phyloP scores from a whole-genome alignment of 345 rosid genomes.

The Brassica incana region DNA sequence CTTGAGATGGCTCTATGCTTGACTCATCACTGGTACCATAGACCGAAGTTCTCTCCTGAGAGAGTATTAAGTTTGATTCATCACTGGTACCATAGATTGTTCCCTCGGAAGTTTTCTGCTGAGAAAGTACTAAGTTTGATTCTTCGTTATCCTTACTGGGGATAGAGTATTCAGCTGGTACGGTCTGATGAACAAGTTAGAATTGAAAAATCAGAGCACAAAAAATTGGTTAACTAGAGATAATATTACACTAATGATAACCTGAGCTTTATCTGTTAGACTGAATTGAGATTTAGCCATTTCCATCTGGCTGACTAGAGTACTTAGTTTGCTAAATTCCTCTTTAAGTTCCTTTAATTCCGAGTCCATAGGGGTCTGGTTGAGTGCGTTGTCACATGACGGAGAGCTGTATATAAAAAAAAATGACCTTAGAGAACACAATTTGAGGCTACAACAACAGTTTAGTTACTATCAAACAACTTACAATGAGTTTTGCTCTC shows the following conservation, averaged over 20 bases:
- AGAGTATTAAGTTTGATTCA: slow-evolving; percentile 5
- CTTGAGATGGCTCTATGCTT: slow-evolving; percentile 21
- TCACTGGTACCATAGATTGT: neutral
- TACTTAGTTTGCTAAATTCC: slow-evolving; percentile 58
- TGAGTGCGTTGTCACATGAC: slow-evolving; percentile 52
- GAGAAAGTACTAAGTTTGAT: slow-evolving; percentile 23
- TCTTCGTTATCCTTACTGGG: slow-evolving; percentile 13
- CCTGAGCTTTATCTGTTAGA: slow-evolving; percentile 49
- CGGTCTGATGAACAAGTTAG: slow-evolving; percentile 43
- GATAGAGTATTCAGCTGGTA: slow-evolving; percentile 43
- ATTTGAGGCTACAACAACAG: neutral
- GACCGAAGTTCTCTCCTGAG: slow-evolving; percentile 43
- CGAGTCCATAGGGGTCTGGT: slow-evolving; percentile 50
- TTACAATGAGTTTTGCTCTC: slow-evolving; percentile 37
- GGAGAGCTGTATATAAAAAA: slow-evolving; percentile 41
- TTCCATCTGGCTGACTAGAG: slow-evolving; percentile 63
- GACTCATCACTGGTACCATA: slow-evolving; percentile 2
- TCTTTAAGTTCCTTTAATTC: slow-evolving; percentile 71
- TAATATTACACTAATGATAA: slow-evolving; percentile 6
- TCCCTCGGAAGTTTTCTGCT: slow-evolving; percentile 39
- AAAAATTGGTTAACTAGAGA: neutral
- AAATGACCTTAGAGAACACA: slow-evolving; percentile 1
- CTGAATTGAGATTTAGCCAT: slow-evolving; percentile 49
- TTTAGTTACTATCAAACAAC: slow-evolving; percentile 14
- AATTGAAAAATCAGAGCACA: slow-evolving; percentile 11